Conservation (phyloP, 306 rosid species). For the Prunus persica region Prunus_persica_NCBIv2 NC_034015.1:12382001-12382500, state of each 20-base stretch:
- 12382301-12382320: too few species aligned
- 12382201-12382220: background rate
- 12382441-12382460: background rate
- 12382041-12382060: too few species aligned
- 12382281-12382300: background rate
- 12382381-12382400: background rate
- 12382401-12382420: background rate
- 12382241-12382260: too few species aligned
- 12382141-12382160: slow-evolving; percentile 18
- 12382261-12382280: background rate
- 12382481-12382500: background rate
- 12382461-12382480: background rate
- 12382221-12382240: background rate
- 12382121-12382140: background rate
- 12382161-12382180: slow-evolving; percentile 12
- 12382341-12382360: background rate
- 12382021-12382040: too few species aligned
- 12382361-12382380: background rate
- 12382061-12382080: background rate
- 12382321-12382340: background rate
- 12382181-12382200: slow-evolving; percentile 16
- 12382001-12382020: background rate
- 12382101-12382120: slow-evolving; percentile 10
- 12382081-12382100: background rate
- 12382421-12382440: background rate